A percentile compares a stretch with the other conserved stretches of the same genome.
These are phyloP conservation scores for Metarhizium sp. DNA, from an alignment of 2,329 filamentous ascomycete genomes.

Conservation along the genomic window DNA sequence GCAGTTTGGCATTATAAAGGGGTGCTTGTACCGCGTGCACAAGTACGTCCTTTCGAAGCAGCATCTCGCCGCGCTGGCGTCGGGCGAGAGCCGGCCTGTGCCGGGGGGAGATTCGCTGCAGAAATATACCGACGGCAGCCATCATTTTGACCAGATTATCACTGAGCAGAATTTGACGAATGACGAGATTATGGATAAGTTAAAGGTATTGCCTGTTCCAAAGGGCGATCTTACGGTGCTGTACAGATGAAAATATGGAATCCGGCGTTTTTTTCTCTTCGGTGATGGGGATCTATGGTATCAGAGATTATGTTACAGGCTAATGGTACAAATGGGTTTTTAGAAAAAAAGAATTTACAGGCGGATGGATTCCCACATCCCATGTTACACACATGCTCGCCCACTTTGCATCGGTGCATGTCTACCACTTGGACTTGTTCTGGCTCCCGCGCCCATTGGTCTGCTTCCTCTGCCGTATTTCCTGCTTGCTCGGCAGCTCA, in stretches of 20 bases:
- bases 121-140: slow-evolving; percentile 63
- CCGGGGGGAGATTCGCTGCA: slow-evolving; percentile 44
- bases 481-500: slow-evolving; percentile 27
- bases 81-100: slow-evolving; percentile 36
- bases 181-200: slow-evolving; percentile 57
- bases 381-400: neutral
- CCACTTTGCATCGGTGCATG: neutral
- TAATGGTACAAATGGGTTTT: neutral
- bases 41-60: slow-evolving; percentile 72
- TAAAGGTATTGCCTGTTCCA: slow-evolving; percentile 48
- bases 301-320: slow-evolving; percentile 1
- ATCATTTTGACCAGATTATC: slow-evolving; percentile 75
- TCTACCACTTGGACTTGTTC: neutral
- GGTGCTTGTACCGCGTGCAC: slow-evolving; percentile 84
- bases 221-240: slow-evolving; percentile 45
- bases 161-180: slow-evolving; percentile 65
- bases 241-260: slow-evolving; percentile 31
- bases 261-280: neutral
- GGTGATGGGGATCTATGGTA: neutral
- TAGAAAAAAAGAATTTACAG: neutral
- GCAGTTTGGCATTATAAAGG: slow-evolving; percentile 94
- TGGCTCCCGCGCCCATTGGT: slow-evolving; percentile 4
- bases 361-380: neutral
- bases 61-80: slow-evolving; percentile 46
- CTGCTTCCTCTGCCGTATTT: slow-evolving; percentile 18